phyloP scores from a whole-genome alignment of 2,329 filamentous ascomycete genomes.

The Aspergillus sp. region DNA sequence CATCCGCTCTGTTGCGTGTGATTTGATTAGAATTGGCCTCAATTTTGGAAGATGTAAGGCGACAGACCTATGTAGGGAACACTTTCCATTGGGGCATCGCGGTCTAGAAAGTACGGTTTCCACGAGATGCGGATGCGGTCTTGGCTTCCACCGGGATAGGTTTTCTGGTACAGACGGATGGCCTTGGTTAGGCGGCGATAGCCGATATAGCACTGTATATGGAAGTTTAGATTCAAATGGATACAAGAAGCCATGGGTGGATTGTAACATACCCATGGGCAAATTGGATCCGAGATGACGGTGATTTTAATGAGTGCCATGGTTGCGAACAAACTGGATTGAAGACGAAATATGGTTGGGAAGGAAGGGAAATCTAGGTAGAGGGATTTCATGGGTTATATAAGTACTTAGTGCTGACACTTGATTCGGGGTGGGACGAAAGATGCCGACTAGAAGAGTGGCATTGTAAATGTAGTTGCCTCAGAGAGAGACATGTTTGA shows the following conservation, averaged over 20 bases:
- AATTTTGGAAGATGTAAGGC: not conserved
- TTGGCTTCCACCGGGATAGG: slow-evolving; percentile 40
- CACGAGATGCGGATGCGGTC: slow-evolving; percentile 42
- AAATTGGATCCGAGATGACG: slow-evolving; percentile 36
- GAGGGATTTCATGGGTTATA: too few relatives aligned
- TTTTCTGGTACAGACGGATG: slow-evolving; percentile 43
- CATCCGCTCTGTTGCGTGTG: slow-evolving; percentile 21
- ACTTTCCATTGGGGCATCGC: slow-evolving; percentile 16
- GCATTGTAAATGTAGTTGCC: too few relatives aligned
- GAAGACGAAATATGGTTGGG: too few relatives aligned
- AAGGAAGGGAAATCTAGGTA: too few relatives aligned
- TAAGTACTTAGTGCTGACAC: too few relatives aligned
- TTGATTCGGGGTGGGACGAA: too few relatives aligned
- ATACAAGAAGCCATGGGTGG: not conserved
- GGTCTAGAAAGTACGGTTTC: slow-evolving; percentile 42
- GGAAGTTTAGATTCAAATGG: slow-evolving; percentile 12
- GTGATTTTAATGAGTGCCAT: slow-evolving; percentile 23
- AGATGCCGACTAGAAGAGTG: too few relatives aligned
- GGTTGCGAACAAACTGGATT: not conserved
- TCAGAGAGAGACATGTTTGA: too few relatives aligned
- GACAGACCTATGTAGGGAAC: slow-evolving; percentile 15
- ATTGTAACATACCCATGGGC: slow-evolving; percentile 24
- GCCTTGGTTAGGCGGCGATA: slow-evolving; percentile 42
- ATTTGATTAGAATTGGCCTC: not conserved
- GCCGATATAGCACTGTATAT: slow-evolving; percentile 43